Evolutionary conservation across 1,284 basidiomycete species (phyloP).

Genomic region (Meira miltonrushii): DNA sequence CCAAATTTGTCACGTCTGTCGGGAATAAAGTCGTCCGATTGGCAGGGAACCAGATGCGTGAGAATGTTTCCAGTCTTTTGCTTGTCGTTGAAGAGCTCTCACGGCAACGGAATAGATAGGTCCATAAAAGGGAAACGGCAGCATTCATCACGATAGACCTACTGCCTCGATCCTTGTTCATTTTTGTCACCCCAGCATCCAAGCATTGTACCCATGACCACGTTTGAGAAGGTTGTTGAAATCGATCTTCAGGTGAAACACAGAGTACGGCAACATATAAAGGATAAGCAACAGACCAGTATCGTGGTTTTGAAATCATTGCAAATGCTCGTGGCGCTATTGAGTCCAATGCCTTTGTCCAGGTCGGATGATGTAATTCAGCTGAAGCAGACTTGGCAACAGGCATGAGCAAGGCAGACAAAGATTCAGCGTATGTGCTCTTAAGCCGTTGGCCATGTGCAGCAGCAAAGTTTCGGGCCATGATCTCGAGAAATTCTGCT

Average conservation of each 20-base stretch:
- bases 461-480: conserved; percentile 76
- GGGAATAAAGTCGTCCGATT: conserved; percentile 65
- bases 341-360: conserved; percentile 82
- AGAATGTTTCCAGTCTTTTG: conserved; percentile 69
- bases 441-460: conserved; percentile 81
- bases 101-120: conserved; percentile 85
- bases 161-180: conserved; percentile 72
- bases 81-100: conserved; percentile 74
- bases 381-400: conserved; percentile 92
- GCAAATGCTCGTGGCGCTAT: conserved; percentile 78
- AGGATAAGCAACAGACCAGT: conserved; percentile 83
- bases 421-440: conserved; percentile 75
- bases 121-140: conserved; percentile 79
- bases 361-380: conserved; percentile 89
- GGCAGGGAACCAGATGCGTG: conserved; percentile 75
- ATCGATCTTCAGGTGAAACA: conserved; percentile 78
- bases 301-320: conserved; percentile 82
- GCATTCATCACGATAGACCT: conserved; percentile 75
- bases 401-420: conserved; percentile 74
- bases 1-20: conserved; percentile 66
- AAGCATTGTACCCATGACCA: conserved; percentile 65
- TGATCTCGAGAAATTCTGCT: conserved; percentile 78
- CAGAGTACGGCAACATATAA: conserved; percentile 77
- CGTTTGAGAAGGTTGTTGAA: conserved; percentile 57
- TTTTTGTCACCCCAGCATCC: conserved; percentile 61